Conservation (phyloP, 192 early-diverging fungal species). For the Coemansia sp. region DNA sequence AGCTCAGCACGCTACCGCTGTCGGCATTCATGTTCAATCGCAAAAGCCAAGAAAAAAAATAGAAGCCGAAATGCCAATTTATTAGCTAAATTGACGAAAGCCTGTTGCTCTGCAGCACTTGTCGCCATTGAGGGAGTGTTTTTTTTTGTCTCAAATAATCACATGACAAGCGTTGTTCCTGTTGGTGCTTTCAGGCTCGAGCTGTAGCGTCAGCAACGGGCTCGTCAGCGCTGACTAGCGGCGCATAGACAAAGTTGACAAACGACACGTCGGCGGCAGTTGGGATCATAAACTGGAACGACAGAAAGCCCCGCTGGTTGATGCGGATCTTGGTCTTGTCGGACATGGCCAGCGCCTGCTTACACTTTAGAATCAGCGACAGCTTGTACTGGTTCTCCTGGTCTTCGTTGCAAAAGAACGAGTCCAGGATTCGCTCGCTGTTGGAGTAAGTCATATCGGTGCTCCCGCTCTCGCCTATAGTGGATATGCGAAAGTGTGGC, state of each 20-base stretch:
- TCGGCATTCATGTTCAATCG: background rate
- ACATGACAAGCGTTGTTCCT: background rate
- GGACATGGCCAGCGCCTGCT: constrained; percentile 57
- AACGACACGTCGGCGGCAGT: constrained; percentile 52
- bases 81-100: background rate
- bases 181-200: background rate
- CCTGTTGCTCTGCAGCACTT: too few species aligned
- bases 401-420: constrained; percentile 56
- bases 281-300: constrained; percentile 60
- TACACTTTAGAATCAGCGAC: constrained; percentile 46
- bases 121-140: too few species aligned
- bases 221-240: constrained; percentile 35
- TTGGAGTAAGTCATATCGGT: constrained; percentile 62
- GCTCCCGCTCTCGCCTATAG: constrained; percentile 55
- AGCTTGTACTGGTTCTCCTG: constrained; percentile 53
- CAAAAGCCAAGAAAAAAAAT: background rate
- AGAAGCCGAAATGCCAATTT: background rate
- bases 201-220: background rate
- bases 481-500: constrained; percentile 59
- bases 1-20: background rate
- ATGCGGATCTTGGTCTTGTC: constrained; percentile 59
- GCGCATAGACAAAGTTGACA: constrained; percentile 52
- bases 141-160: too few species aligned
- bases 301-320: constrained; percentile 59
- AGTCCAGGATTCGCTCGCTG: constrained; percentile 58